Evolutionary conservation across 2,329 filamentous ascomycete genomes (phyloP), one percentile per base, ranked within the genome.

Genomic region (Apiospora sp.): DNA sequence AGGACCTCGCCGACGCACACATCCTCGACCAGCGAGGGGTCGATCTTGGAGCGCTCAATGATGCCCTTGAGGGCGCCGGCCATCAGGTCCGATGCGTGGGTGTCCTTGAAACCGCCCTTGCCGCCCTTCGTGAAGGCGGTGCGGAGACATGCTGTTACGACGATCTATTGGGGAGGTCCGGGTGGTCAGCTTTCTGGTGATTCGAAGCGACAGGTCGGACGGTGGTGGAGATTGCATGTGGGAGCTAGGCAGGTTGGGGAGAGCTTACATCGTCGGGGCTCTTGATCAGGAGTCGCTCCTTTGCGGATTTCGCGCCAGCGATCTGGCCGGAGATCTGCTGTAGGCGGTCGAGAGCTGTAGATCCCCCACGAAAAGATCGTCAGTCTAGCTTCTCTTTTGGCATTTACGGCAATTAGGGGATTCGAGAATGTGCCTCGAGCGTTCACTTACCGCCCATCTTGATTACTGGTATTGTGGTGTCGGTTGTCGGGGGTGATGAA

Each of bases 21-120:
- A 81, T 99, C 96, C 84, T 98, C 94, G 68, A 99, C 94, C 48
- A 96, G 88, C 49, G 86, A 86, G 30, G 96, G 95, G 84, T 98
- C 93, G 84, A 98, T 97, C 76, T 92, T 91, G 77, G 95, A 98
- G 78, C 94, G 93, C 72, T 93, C 87, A 81, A 98, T 88, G 76
- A 98, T 86, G 73, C 91, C 92, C 84, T 92, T 92, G 84, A 98
- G 92, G 67, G 94, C 92, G 78, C 94, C 94, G 69, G 91, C 91
- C 79, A 98, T 91, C 75, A 98, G 88, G 83, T 98, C 96, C 54
- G 94, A 90, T 8, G 93, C 94, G 71, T 91, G 88, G 12, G 96
- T 98, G 85, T 98, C 96, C 87, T 98, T 98, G 89, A 99, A 96
- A 69, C 91, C 93, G 77, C 96, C 96, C 85, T 95, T 95, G 79